Evolutionary conservation across 176 grass and related monocot species (phyloP).

Genomic region (Carex myosuroides): DNA sequence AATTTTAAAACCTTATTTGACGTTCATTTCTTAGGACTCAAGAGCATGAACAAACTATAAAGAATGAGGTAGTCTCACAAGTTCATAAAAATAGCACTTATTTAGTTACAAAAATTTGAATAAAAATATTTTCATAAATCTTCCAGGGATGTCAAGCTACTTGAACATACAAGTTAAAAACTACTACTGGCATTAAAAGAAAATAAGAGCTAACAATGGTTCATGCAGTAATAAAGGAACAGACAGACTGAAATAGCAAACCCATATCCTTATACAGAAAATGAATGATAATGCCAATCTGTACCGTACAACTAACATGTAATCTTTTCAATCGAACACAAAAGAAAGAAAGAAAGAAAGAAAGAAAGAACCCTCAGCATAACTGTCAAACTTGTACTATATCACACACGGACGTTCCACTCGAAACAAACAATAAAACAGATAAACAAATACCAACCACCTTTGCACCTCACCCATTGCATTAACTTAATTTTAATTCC

Average conservation of each 20-base stretch:
- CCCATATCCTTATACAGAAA: conserved; percentile 20
- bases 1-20: neutral
- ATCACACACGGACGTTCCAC: conserved; percentile 19
- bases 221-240: neutral
- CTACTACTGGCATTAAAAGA: neutral
- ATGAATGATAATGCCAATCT: conserved; percentile 20
- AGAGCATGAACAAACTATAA: neutral
- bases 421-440: conserved; percentile 17
- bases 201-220: neutral
- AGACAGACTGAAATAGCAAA: neutral
- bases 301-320: conserved; percentile 17
- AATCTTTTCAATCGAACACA: conserved; percentile 15
- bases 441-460: conserved; percentile 11
- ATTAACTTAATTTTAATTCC: conserved; percentile 16
- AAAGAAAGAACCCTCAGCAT: neutral
- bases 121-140: neutral
- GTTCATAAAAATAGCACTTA: neutral
- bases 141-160: neutral
- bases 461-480: conserved; percentile 26
- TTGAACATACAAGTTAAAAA: neutral
- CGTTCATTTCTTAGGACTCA: neutral
- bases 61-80: neutral
- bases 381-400: conserved; percentile 20
- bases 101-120: neutral
- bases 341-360: neutral